Conservation (phyloP, 176 grass and related monocot genomes). For the Oropetium thomaeum region DNA sequence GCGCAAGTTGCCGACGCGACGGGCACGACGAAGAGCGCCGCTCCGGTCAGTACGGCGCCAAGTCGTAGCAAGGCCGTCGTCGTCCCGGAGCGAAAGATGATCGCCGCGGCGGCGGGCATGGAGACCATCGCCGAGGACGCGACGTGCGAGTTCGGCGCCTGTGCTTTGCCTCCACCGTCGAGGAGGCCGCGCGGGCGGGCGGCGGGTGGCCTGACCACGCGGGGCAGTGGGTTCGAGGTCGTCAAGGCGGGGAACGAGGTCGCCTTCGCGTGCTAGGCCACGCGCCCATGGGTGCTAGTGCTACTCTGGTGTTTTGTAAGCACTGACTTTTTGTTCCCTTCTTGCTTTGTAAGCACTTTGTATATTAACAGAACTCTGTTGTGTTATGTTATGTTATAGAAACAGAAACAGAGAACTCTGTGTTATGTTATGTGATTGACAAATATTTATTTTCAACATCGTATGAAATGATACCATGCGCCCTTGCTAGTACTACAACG, state of each 20-base stretch:
- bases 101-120: constrained; percentile 13
- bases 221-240: constrained; percentile 7
- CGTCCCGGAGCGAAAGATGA: not conserved
- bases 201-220: not conserved
- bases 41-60: not conserved
- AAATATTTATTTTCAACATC: not conserved
- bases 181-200: not conserved
- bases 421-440: not conserved
- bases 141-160: constrained; percentile 41
- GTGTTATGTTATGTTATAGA: too few species aligned
- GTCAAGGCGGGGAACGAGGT: not conserved
- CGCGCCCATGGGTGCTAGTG: not conserved
- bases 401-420: too few species aligned
- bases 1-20: not conserved
- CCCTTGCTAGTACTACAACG: not conserved
- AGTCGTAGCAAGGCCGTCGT: not conserved
- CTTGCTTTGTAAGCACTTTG: too few species aligned
- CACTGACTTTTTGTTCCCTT: not conserved
- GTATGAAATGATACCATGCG: not conserved
- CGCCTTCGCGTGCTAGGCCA: constrained; percentile 1
- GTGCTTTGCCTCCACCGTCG: not conserved
- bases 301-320: too few species aligned
- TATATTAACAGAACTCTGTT: not conserved
- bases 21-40: not conserved
- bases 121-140: constrained; percentile 47